Conservation (phyloP, 2,329 filamentous ascomycete genomes). For the Emmonsiellopsis sp. region DNA sequence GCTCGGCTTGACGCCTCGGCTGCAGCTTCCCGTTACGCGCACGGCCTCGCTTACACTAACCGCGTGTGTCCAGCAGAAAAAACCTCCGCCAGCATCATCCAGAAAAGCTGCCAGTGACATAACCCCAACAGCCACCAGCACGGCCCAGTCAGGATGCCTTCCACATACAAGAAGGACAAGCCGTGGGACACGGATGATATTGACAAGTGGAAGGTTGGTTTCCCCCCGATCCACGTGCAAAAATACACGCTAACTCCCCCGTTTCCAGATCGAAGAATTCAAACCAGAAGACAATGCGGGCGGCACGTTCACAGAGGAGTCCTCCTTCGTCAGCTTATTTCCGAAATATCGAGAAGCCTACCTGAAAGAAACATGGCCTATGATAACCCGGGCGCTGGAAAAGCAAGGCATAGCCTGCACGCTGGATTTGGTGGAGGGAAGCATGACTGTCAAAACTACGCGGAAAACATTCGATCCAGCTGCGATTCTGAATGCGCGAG, state of each 20-base stretch:
- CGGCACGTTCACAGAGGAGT: constrained; percentile 86
- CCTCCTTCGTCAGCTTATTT: constrained; percentile 73
- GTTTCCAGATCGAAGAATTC: constrained; percentile 62
- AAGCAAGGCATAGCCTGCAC: constrained; percentile 83
- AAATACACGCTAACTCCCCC: neutral
- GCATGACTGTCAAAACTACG: constrained; percentile 94
- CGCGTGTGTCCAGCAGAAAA: neutral
- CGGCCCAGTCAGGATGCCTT: constrained; percentile 55
- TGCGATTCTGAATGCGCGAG: constrained; percentile 83
- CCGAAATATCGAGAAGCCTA: constrained; percentile 96
- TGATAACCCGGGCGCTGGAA: constrained; percentile 77
- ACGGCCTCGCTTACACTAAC: neutral
- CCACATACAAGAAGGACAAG: constrained; percentile 80
- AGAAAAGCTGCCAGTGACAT: neutral
- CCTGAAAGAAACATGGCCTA: constrained; percentile 83
- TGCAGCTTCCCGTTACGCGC: neutral
- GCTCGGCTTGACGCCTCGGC: neutral
- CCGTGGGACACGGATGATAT: constrained; percentile 96
- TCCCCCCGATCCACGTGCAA: neutral
- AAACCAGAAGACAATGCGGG: constrained; percentile 74
- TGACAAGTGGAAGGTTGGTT: constrained; percentile 78
- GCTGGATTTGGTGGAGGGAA: constrained; percentile 88
- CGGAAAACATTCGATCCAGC: constrained; percentile 86
- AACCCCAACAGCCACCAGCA: neutral
- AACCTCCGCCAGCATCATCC: neutral